phyloP scores from a whole-genome alignment of 1,284 basidiomycete genomes.

The Ustilago loliicola region DNA sequence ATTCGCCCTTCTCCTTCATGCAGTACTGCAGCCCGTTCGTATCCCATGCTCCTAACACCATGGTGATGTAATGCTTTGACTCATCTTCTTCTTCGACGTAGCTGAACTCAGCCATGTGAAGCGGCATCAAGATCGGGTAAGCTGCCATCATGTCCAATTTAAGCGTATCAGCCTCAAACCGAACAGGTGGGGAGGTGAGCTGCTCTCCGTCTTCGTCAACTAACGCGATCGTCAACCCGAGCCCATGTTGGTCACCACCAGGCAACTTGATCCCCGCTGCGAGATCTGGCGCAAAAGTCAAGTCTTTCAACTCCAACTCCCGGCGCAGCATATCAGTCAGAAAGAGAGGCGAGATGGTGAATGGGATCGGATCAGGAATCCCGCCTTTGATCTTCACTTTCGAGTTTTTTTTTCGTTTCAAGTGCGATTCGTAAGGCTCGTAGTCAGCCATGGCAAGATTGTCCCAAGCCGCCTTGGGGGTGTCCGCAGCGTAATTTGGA shows the following conservation, averaged over 20 bases:
- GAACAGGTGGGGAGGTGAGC: constrained; percentile 26
- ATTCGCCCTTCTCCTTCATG: constrained; percentile 37
- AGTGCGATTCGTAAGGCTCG: constrained; percentile 36
- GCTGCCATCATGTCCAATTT: constrained; percentile 48
- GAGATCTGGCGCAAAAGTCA: constrained; percentile 34
- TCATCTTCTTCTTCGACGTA: constrained; percentile 25
- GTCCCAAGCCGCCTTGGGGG: constrained; percentile 21
- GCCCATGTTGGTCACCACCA: constrained; percentile 25
- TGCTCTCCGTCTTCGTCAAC: constrained; percentile 34
- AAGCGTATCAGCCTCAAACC: constrained; percentile 43
- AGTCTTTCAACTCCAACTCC: constrained; percentile 33
- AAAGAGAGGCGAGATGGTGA: constrained; percentile 51
- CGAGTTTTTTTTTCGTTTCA: constrained; percentile 12
- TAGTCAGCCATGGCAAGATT: constrained; percentile 45
- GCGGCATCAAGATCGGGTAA: constrained; percentile 50
- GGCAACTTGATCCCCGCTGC: constrained; percentile 30
- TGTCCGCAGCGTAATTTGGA: constrained; percentile 9
- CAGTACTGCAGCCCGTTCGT: constrained; percentile 34
- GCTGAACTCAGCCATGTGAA: constrained; percentile 46
- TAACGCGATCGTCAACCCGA: constrained; percentile 23
- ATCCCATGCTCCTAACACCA: constrained; percentile 48
- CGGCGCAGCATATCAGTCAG: constrained; percentile 42
- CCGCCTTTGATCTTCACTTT: constrained; percentile 41
- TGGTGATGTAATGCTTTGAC: constrained; percentile 18
- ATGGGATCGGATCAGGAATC: constrained; percentile 42